Evolutionary conservation across 192 early-diverging fungal species (phyloP), one percentile per base, ranked within the genome.

Genomic region (Backusella tarrabulga): DNA sequence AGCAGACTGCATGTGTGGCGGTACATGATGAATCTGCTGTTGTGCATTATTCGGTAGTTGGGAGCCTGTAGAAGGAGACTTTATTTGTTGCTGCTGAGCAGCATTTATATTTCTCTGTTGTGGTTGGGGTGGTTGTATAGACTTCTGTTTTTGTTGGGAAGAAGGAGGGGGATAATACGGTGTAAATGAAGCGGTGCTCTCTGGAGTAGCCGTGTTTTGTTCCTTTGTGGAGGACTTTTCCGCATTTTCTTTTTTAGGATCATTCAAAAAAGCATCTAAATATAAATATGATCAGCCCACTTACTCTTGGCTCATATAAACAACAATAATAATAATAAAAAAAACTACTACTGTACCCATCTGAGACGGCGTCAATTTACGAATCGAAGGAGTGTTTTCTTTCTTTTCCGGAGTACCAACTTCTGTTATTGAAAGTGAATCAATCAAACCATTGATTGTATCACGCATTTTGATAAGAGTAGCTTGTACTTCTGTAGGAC

Each of bases 361-460:
- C 42, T 72, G 23, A 17, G 71, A 36, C 4, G 71, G 40, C 7
- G 71, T 72, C 35, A 72, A 14, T 32, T 46, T 44, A 6, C 71
- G 71, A 14, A 40, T 50, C 6, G 21, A 23, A 12, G 34, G 38
- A 9, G 34, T 70, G 21, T n/a, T 42, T 70, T 67, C 41, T 14
- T 68, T 40, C 35, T 35, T 56, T 35, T 42, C 44, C 7, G 71
- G 34, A 3, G 78, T 40, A 29, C 76, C 67, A 12, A 76, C 78
- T 6, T 83, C 67, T 23, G 79, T 34, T n/a, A 42, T 40, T 8
- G 36, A 66, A 17, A 83, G 50, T 17, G 80, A 77, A n/a, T 79
- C 70, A 34, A 76, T 72, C 60, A 81, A 77, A 68, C 74, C 72
- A 78, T 70, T 67, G 14, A 38, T 36, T 23, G 34, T 40, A 44